Percentiles rank a stretch among this genome's conserved stretches.
Evolutionary conservation across 352 stramenopile genomes (phyloP).

Genomic region (Pythium oligandrum): DNA sequence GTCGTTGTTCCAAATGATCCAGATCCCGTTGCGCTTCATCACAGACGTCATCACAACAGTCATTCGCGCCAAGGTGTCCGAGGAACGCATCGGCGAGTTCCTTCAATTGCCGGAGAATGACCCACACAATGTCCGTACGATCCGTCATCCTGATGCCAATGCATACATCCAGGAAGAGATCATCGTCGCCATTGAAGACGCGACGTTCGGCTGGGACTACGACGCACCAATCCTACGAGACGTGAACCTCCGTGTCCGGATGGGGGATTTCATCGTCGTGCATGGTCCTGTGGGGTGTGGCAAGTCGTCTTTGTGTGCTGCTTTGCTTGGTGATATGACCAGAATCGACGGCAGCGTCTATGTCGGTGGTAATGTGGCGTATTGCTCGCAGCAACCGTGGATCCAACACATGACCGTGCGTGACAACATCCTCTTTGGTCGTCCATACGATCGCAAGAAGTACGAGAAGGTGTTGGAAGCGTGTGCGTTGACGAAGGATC

Average conservation of each 20-base stretch:
- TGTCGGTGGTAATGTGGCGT: conserved; percentile 36
- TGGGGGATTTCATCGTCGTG: conserved; percentile 63
- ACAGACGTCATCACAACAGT: conserved; percentile 32
- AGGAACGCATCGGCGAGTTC: no score
- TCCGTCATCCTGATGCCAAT: neutral
- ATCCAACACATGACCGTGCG: conserved; percentile 93
- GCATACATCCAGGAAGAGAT: conserved; percentile 11
- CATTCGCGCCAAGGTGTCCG: conserved; percentile 25
- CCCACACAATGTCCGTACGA: conserved; percentile 6
- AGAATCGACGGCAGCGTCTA: conserved; percentile 26
- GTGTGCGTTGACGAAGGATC: conserved; percentile 83
- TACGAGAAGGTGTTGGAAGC: conserved; percentile 60
- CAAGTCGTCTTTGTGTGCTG: conserved; percentile 42
- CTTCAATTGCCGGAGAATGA: no score
- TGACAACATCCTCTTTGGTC: conserved; percentile 95
- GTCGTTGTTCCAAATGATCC: conserved; percentile 23
- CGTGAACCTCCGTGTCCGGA: conserved; percentile 58
- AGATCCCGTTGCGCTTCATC: conserved; percentile 26
- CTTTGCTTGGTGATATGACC: conserved; percentile 77
- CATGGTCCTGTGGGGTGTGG: conserved; percentile 37
- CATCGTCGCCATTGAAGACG: conserved; percentile 26
- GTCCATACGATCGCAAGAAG: conserved; percentile 34
- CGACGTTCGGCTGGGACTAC: conserved; percentile 22
- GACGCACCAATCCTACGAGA: conserved; percentile 22
- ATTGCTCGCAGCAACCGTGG: conserved; percentile 88